Base-by-base conservation (phyloP, 768 basidiomycete genomes). In the Naematelia aurantialba region DNA sequence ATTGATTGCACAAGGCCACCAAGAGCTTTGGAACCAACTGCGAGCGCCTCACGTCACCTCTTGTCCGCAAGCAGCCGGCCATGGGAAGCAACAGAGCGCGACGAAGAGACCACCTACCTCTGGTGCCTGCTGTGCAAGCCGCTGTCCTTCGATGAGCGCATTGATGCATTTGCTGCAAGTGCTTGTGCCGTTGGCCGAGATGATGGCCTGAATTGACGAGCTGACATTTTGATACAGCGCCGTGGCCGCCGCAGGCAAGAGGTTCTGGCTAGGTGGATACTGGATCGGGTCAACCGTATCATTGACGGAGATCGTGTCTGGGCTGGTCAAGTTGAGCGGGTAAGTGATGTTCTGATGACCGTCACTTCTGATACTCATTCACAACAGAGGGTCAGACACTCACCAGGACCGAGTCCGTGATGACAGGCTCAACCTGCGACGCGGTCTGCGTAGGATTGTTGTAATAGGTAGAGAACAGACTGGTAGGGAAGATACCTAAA, bases 361-460 rank as follows among this genome's bases (percentile, higher is more conserved):
- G 24, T 44, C 17, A 51, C 12, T 52, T 21, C 22, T 11, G 29
- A 14, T 26, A 17, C 19, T n/a, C n/a, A 21, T 50, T 21, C 22
- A 10, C 13, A 52, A 19, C n/a, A n/a, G 10, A 4, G 27, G 14
- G 50, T n/a, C 21, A 4, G 52, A 29, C n/a, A 21, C 60, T 52
- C 46, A 87, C 87, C 25, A 82, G 81, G 29, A 88, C 82, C 8
- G 86, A 85, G 70, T 89, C 87, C 13, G 86, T 83, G 34, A 89
- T 82, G 59, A 88, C 81, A n/a, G 87, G 88, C 75, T 89, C 88
- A 2, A 84, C 84, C 70, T 89, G 88, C 0, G 81, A 83, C 12
- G 82, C 82, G 1, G 88, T 89, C 29, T 83, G 85, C 1, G 86
- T 88, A 29, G 88, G 87, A 62, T 82, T 77, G 73, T 88, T 88